phyloP scores from a whole-genome alignment of 2,329 filamentous ascomycete species.

The Colletotrichum lindemuthianum region DNA sequence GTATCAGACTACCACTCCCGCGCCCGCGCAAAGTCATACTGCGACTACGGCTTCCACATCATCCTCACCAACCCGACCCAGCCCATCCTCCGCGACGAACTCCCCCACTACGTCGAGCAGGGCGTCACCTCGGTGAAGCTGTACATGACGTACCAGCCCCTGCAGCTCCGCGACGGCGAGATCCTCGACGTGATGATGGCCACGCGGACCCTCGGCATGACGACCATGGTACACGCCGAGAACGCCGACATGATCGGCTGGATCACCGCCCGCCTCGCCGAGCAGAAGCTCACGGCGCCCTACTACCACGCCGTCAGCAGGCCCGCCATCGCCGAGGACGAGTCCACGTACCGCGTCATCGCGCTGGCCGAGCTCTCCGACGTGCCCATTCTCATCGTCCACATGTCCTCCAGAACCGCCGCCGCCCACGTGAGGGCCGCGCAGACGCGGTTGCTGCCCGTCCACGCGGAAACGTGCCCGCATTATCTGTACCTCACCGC shows the following conservation, averaged over 20 bases:
- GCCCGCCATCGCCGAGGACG: constrained; percentile 59
- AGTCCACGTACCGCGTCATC: constrained; percentile 64
- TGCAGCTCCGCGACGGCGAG: constrained; percentile 59
- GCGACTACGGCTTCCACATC: constrained; percentile 67
- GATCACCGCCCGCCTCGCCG: constrained; percentile 63
- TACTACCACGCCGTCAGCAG: constrained; percentile 62
- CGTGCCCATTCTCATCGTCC: constrained; percentile 63
- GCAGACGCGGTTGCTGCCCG: constrained; percentile 52
- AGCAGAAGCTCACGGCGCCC: constrained; percentile 56
- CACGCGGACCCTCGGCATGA: constrained; percentile 42
- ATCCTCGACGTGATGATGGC: constrained; percentile 62
- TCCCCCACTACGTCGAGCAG: constrained; percentile 44
- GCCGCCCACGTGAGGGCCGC: constrained; percentile 57
- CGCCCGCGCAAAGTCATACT: constrained; percentile 57
- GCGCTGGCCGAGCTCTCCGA: constrained; percentile 59
- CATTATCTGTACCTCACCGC: constrained; percentile 66
- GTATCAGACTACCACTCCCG: constrained; percentile 58
- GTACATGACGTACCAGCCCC: constrained; percentile 63
- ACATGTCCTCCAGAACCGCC: constrained; percentile 59
- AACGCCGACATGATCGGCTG: constrained; percentile 64
- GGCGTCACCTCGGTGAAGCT: constrained; percentile 61
- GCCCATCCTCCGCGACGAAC: constrained; percentile 50
- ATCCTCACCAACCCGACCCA: constrained; percentile 57
- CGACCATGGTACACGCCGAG: constrained; percentile 65
- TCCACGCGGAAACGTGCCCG: constrained; percentile 66